Conservation (phyloP, 768 basidiomycete genomes). For the Chiua virens region DNA sequence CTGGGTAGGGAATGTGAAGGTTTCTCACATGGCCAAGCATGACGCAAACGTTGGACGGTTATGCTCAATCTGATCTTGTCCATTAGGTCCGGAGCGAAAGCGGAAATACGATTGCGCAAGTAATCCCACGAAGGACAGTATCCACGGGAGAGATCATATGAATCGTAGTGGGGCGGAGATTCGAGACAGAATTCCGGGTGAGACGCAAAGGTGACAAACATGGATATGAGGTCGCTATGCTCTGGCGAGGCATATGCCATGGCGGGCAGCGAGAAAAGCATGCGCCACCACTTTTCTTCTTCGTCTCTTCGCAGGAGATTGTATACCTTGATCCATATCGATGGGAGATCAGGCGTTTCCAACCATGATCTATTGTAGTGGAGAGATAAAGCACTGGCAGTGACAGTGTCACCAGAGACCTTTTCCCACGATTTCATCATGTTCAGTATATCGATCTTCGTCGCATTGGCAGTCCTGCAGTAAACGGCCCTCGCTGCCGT, state of each 20-base stretch:
- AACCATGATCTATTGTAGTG: conserved; percentile 34
- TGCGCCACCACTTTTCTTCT: conserved; percentile 10
- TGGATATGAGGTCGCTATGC: conserved; percentile 19
- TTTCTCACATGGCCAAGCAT: conserved; percentile 21
- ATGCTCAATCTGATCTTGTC: not conserved
- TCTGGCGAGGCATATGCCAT: conserved; percentile 29
- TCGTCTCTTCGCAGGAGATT: conserved; percentile 19
- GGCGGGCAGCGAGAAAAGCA: conserved; percentile 34
- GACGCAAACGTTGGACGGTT: not conserved
- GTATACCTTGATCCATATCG: conserved; percentile 31
- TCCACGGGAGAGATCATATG: conserved; percentile 11
- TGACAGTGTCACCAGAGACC: not conserved
- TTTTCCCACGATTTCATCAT: conserved; percentile 11
- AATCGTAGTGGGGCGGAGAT: conserved; percentile 16
- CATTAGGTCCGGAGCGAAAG: not conserved
- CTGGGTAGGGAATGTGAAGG: conserved; percentile 3
- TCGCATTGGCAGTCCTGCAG: not conserved
- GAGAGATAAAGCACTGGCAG: conserved; percentile 7
- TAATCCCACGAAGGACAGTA: not conserved
- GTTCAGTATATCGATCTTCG: not conserved
- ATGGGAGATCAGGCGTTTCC: conserved; percentile 9
- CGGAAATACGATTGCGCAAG: not conserved
- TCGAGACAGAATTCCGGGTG: conserved; percentile 5
- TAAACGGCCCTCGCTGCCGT: conserved; percentile 9
- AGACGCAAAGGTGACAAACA: conserved; percentile 33